phyloP scores from a whole-genome alignment of 2,329 filamentous ascomycete genomes.

The Colletotrichum lupini region DNA sequence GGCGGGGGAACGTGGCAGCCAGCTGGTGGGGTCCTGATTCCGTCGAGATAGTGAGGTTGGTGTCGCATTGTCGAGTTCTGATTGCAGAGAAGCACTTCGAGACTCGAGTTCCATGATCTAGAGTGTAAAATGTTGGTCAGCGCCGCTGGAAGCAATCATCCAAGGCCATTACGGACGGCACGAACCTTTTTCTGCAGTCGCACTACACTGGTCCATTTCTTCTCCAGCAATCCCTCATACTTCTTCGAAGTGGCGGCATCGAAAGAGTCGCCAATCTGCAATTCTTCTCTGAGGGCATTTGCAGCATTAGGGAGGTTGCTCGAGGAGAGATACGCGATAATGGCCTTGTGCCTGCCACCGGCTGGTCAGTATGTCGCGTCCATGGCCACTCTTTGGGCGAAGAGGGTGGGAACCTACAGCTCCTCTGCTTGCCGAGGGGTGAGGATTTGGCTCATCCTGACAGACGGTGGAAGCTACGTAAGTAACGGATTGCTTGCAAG shows the following conservation, averaged over 20 bases:
- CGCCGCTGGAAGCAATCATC: neutral
- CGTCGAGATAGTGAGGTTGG: constrained; percentile 78
- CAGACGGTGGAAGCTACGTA: neutral
- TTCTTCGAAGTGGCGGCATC: constrained; percentile 89
- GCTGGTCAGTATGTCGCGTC: constrained; percentile 29
- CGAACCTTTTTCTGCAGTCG: constrained; percentile 92
- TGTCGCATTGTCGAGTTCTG: constrained; percentile 86
- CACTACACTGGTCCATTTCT: constrained; percentile 98
- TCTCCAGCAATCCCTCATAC: constrained; percentile 93
- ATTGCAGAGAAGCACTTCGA: constrained; percentile 77
- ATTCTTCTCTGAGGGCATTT: constrained; percentile 78
- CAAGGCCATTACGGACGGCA: constrained; percentile 34
- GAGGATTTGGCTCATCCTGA: constrained; percentile 77
- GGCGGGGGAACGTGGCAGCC: constrained; percentile 86
- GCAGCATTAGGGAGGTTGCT: constrained; percentile 78
- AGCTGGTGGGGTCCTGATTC: constrained; percentile 85
- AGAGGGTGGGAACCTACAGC: constrained; percentile 67
- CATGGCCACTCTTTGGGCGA: neutral
- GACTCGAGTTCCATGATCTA: constrained; percentile 95
- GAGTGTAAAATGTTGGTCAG: neutral
- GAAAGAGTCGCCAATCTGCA: constrained; percentile 76
- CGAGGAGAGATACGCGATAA: constrained; percentile 87
- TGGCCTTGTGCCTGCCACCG: constrained; percentile 82
- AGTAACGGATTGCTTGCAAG: neutral
- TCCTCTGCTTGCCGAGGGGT: constrained; percentile 87